A percentile compares a stretch with the other conserved stretches of the same genome.
Conservation (phyloP, 495 filamentous ascomycete species). For the Podospora australis region DNA sequence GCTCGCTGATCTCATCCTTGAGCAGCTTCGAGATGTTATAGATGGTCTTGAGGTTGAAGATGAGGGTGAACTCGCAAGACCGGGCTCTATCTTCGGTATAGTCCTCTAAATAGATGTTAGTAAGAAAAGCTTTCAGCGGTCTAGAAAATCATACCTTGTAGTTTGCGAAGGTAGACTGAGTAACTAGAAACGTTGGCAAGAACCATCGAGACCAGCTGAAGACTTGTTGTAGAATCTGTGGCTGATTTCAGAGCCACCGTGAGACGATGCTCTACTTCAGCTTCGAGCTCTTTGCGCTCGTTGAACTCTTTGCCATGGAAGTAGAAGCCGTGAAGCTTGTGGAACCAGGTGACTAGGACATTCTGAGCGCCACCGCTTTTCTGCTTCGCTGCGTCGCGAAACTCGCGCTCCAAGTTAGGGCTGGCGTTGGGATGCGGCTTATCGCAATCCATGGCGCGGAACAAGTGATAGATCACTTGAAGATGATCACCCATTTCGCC, state of each 20-base stretch:
- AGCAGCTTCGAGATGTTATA: constrained; percentile 70
- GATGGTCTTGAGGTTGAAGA: constrained; percentile 77
- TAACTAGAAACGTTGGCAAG: constrained; percentile 83
- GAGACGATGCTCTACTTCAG: constrained; percentile 73
- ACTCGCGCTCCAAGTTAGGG: constrained; percentile 72
- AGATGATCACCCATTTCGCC: constrained; percentile 69
- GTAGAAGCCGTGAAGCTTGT: constrained; percentile 79
- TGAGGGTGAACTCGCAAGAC: constrained; percentile 66
- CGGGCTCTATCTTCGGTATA: constrained; percentile 38
- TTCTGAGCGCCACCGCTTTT: constrained; percentile 17
- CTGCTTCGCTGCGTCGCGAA: constrained; percentile 52
- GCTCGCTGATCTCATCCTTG: constrained; percentile 20
- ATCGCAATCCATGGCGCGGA: constrained; percentile 66
- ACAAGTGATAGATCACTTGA: constrained; percentile 80
- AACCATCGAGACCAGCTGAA: constrained; percentile 68
- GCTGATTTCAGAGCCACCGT: constrained; percentile 62
- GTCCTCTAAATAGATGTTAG: constrained; percentile 25
- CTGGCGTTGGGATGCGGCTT: constrained; percentile 66
- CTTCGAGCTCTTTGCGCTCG: constrained; percentile 77
- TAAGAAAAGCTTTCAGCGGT: neutral
- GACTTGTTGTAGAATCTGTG: constrained; percentile 40
- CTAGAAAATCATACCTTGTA: constrained; percentile 48
- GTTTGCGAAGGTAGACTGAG: constrained; percentile 55
- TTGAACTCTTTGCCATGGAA: constrained; percentile 63
- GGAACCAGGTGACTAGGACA: constrained; percentile 70